A percentile compares a stretch with the other conserved stretches of the same genome.
Evolutionary conservation across 2,329 filamentous ascomycete species (phyloP).

Genomic region (Pseudodiploospora longispora): DNA sequence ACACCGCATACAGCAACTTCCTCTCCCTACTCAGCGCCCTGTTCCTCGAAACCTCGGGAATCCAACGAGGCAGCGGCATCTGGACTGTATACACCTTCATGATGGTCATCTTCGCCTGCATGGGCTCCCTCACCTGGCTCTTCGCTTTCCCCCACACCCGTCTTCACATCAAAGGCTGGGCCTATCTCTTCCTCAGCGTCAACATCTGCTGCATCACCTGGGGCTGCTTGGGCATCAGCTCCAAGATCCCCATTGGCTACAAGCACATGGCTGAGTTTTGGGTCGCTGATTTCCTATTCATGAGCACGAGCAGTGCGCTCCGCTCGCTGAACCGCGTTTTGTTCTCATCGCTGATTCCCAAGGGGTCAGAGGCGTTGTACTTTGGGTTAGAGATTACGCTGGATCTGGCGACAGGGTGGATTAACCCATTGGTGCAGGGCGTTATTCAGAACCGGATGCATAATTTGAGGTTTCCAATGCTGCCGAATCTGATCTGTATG

Average conservation of each 20-base stretch:
- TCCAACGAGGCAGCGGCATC: constrained; percentile 11
- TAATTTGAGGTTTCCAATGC: constrained; percentile 14
- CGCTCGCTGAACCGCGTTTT: constrained; percentile 13
- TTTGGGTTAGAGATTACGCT: constrained; percentile 14
- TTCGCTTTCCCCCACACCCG: constrained; percentile 6
- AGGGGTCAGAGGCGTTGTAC: constrained; percentile 12
- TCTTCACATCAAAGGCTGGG: constrained; percentile 11
- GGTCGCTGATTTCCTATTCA: constrained; percentile 11
- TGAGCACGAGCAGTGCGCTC: constrained; percentile 13
- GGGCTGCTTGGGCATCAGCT: constrained; percentile 13
- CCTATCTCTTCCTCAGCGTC: constrained; percentile 11
- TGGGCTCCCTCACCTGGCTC: constrained; percentile 12
- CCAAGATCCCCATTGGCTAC: constrained; percentile 9
- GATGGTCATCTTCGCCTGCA: constrained; percentile 12
- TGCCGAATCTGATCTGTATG: constrained; percentile 13
- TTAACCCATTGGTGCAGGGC: constrained; percentile 13
- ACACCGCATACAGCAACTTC: constrained; percentile 13
- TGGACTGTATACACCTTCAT: constrained; percentile 13
- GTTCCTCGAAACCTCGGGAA: constrained; percentile 12
- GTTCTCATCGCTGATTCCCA: constrained; percentile 13
- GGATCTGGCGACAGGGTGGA: constrained; percentile 13
- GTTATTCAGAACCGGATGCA: constrained; percentile 12
- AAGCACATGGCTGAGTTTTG: constrained; percentile 14
- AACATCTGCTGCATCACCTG: constrained; percentile 13
- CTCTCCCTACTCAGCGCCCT: constrained; percentile 10